Percentiles rank a stretch among this genome's conserved stretches.
phyloP scores from a whole-genome alignment of 1,284 basidiomycete species.

The Melampsora abietis-canadensis region DNA sequence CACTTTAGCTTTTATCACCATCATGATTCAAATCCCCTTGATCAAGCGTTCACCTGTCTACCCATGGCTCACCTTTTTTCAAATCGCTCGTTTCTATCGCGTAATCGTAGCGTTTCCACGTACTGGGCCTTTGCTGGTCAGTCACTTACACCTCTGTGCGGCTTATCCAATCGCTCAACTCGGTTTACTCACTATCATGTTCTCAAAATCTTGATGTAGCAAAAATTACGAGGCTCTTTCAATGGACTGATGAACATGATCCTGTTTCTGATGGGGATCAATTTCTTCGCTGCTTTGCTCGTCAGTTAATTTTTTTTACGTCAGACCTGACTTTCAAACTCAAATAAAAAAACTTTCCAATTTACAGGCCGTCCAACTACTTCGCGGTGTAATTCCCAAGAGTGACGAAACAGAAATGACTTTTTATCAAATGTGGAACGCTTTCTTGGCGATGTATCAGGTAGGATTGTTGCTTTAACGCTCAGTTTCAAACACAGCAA shows the following conservation, averaged over 20 bases:
- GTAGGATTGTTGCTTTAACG: constrained; percentile 45
- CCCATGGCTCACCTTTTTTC: constrained; percentile 87
- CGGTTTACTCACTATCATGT: not conserved
- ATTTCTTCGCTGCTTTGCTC: constrained; percentile 78
- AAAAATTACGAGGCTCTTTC: constrained; percentile 84
- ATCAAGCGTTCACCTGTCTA: constrained; percentile 67
- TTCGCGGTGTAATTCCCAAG: constrained; percentile 71
- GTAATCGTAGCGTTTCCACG: constrained; percentile 84
- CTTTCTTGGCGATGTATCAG: constrained; percentile 82
- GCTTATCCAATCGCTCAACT: not conserved
- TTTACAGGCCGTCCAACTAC: constrained; percentile 48
- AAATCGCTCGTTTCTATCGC: constrained; percentile 84
- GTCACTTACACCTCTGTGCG: not conserved
- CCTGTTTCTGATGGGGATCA: constrained; percentile 83
- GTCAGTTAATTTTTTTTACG: constrained; percentile 53
- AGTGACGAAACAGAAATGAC: constrained; percentile 62
- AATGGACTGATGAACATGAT: constrained; percentile 90
- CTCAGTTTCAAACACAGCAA: too few species aligned
- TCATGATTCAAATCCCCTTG: constrained; percentile 78
- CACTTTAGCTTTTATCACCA: constrained; percentile 73
- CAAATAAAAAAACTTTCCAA: not conserved
- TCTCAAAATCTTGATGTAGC: constrained; percentile 1
- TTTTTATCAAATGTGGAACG: constrained; percentile 83
- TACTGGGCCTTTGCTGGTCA: constrained; percentile 73
- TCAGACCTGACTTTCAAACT: not conserved